Conservation (phyloP, 441 rosid species). For the Francoa sonchifolia region DNA sequence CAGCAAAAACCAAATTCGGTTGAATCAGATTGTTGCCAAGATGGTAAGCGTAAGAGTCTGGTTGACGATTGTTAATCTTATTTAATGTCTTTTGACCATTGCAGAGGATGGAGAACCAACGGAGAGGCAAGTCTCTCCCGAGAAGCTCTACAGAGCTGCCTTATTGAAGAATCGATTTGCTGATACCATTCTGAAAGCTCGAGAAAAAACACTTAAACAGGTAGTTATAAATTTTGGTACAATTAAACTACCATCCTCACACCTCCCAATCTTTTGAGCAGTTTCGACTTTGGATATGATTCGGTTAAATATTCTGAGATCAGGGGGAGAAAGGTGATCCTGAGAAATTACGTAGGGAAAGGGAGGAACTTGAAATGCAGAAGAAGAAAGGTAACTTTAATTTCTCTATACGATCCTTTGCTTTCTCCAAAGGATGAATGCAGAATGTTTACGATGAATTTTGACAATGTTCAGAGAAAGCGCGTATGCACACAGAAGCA, state of each 20-base stretch:
- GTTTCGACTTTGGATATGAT: slow-evolving; percentile 7
- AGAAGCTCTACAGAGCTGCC: slow-evolving; percentile 53
- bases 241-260: not conserved
- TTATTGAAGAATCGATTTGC: slow-evolving; percentile 56
- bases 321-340: slow-evolving; percentile 52
- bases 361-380: slow-evolving; percentile 56
- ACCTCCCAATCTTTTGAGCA: slow-evolving; percentile 1
- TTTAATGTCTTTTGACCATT: slow-evolving; percentile 16
- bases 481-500: slow-evolving; percentile 51
- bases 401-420: not conserved
- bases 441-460: not conserved
- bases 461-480: slow-evolving; percentile 30
- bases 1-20: slow-evolving; percentile 35
- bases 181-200: slow-evolving; percentile 62
- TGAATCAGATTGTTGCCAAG: slow-evolving; percentile 38
- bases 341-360: slow-evolving; percentile 47
- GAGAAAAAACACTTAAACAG: slow-evolving; percentile 54
- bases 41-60: slow-evolving; percentile 30
- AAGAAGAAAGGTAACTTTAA: slow-evolving; percentile 31
- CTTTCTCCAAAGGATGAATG: not conserved
- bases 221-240: slow-evolving; percentile 15
- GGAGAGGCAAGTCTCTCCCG: slow-evolving; percentile 45
- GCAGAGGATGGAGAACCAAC: slow-evolving; percentile 35
- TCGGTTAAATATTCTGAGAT: slow-evolving; percentile 11
- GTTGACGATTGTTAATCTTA: slow-evolving; percentile 17